Conservation (phyloP, 169 alveolate genomes). For the Babesia gibsoni region DNA sequence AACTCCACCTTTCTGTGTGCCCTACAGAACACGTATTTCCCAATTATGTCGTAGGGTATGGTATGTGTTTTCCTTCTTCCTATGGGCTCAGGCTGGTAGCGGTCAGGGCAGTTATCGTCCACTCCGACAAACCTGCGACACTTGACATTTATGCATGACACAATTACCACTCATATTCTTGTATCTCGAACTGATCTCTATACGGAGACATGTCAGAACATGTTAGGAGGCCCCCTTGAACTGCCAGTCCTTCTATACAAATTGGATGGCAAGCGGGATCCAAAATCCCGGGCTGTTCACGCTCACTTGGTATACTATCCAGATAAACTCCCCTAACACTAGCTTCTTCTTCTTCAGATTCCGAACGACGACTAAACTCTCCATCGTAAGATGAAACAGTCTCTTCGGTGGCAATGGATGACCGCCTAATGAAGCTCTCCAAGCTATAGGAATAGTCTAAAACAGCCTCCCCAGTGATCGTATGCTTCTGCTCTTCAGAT, state of each 20-base stretch:
- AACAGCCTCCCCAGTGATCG: constrained; percentile 1
- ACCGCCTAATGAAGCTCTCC: constrained; percentile 24
- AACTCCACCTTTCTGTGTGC: constrained; percentile 51
- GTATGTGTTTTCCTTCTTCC: neutral
- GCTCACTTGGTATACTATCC: constrained; percentile 13
- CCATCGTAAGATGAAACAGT: constrained; percentile 45
- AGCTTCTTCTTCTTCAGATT: constrained; percentile 44
- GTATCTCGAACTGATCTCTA: constrained; percentile 36
- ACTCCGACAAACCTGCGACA: constrained; percentile 36
- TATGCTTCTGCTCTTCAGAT: constrained; percentile 2
- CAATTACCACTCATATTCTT: constrained; percentile 45
- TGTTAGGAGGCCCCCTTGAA: constrained; percentile 25
- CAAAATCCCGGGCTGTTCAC: constrained; percentile 17
- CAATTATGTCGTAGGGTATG: constrained; percentile 45
- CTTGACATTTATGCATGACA: neutral
- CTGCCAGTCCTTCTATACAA: constrained; percentile 37
- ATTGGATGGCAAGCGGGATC: constrained; percentile 44
- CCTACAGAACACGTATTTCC: constrained; percentile 53
- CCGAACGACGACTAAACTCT: constrained; percentile 37
- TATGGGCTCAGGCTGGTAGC: constrained; percentile 40
- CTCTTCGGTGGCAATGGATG: constrained; percentile 37
- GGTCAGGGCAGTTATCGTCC: constrained; percentile 34
- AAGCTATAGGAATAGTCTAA: constrained; percentile 46
- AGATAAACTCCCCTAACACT: constrained; percentile 50
- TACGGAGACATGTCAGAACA: constrained; percentile 57